These are phyloP conservation scores for Ramaria rubella DNA, from an alignment of 768 basidiomycete genomes.

Conservation along the genomic window DNA sequence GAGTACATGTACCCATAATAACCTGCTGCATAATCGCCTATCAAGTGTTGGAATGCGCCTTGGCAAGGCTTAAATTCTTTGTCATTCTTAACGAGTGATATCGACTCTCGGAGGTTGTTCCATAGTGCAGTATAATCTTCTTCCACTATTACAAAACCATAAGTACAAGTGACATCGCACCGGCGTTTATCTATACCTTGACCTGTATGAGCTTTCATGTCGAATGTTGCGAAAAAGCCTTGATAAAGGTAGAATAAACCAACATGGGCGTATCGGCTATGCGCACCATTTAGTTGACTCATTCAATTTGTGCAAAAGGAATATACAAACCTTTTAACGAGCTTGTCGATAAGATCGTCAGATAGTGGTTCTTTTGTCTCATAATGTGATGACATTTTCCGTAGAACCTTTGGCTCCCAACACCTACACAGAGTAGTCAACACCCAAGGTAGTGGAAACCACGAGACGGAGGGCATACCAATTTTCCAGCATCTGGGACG, in stretches of 20 bases:
- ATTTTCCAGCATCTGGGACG: slow-evolving; percentile 89
- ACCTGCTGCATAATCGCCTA: slow-evolving; percentile 62
- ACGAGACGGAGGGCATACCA: slow-evolving; percentile 42
- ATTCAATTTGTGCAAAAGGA: not conserved
- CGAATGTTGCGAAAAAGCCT: slow-evolving; percentile 77
- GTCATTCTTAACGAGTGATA: slow-evolving; percentile 59
- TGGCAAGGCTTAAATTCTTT: slow-evolving; percentile 61
- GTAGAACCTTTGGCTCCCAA: slow-evolving; percentile 74
- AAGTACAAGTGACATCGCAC: too few relatives aligned
- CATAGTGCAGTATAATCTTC: slow-evolving; percentile 75
- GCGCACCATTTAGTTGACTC: too few relatives aligned
- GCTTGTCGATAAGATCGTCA: slow-evolving; percentile 66
- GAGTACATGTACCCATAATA: slow-evolving; percentile 78
- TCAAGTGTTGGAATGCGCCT: slow-evolving; percentile 69
- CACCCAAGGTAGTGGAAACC: not conserved
- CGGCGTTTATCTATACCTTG: slow-evolving; percentile 42
- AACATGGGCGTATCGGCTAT: slow-evolving; percentile 64
- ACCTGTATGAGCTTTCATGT: slow-evolving; percentile 67
- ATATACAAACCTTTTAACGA: slow-evolving; percentile 60
- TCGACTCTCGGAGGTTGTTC: slow-evolving; percentile 62
- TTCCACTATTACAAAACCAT: slow-evolving; percentile 35
- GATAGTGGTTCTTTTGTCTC: slow-evolving; percentile 66
- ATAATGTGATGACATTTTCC: slow-evolving; percentile 76
- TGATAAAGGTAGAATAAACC: slow-evolving; percentile 80
- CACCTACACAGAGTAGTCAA: too few relatives aligned